Conservation (phyloP, 139 green algal genomes). For the Zygnema circumcarinatum region DNA sequence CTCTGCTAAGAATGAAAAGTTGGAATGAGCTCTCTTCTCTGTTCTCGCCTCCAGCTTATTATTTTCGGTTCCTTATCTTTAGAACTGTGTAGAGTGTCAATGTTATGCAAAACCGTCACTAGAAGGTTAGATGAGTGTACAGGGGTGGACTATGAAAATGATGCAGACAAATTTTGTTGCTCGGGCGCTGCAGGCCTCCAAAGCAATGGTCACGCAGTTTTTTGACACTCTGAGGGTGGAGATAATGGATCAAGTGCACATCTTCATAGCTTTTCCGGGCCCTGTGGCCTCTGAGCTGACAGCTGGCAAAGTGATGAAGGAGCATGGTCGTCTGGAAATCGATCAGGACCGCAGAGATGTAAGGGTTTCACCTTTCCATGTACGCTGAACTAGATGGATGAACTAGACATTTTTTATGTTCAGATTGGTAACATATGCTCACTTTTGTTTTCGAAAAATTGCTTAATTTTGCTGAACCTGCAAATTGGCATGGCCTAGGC, state of each 20-base stretch:
- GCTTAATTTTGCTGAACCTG: neutral
- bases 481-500: neutral
- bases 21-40: neutral
- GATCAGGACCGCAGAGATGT: slow-evolving; percentile 39
- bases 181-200: slow-evolving; percentile 11
- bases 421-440: neutral
- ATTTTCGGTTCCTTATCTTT: neutral
- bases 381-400: too few species aligned
- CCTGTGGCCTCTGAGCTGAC: slow-evolving; percentile 31
- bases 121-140: too few species aligned
- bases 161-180: too few species aligned
- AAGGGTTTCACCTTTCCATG: neutral
- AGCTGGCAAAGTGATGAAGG: slow-evolving; percentile 18
- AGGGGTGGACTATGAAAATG: too few species aligned
- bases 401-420: neutral
- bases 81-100: too few species aligned
- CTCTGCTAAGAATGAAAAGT: too few species aligned
- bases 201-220: slow-evolving; percentile 42
- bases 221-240: slow-evolving; percentile 50
- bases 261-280: slow-evolving; percentile 41
- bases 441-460: neutral
- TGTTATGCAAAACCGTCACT: neutral
- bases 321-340: slow-evolving; percentile 28
- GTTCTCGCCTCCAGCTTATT: neutral
- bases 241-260: slow-evolving; percentile 11